These are phyloP conservation scores for Polytolypa hystricis DNA, from an alignment of 2,329 filamentous ascomycete genomes.

Conservation along the genomic window DNA sequence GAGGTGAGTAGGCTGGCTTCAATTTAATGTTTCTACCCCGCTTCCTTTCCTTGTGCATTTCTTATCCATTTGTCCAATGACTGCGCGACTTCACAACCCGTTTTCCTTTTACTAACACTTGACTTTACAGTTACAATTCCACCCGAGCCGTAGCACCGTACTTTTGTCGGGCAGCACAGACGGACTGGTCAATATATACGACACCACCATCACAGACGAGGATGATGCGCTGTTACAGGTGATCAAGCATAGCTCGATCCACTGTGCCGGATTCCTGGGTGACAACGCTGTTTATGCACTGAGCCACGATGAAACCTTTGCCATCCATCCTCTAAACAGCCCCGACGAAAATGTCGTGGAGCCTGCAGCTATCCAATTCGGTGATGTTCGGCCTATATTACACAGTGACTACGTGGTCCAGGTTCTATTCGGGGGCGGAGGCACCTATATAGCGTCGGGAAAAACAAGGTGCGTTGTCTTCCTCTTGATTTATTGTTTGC, in stretches of 20 bases:
- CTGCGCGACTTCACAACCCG: no score
- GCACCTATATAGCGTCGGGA: conserved; percentile 37
- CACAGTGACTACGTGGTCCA: conserved; percentile 50
- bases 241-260: conserved; percentile 52
- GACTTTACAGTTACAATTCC: conserved; percentile 35
- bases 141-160: conserved; percentile 40
- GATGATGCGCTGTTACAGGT: conserved; percentile 53
- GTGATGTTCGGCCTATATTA: conserved; percentile 45
- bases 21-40: not conserved
- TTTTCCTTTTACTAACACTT: not conserved
- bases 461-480: conserved; percentile 35
- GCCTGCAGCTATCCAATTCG: conserved; percentile 39
- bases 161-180: conserved; percentile 53
- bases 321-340: conserved; percentile 44
- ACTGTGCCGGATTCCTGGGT: conserved; percentile 50
- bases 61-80: not conserved
- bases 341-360: conserved; percentile 37
- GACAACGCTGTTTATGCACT: conserved; percentile 44
- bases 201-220: conserved; percentile 46
- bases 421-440: conserved; percentile 34
- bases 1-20: conserved; percentile 28
- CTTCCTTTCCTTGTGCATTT: not conserved
- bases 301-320: conserved; percentile 52
- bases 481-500: not conserved
- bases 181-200: conserved; percentile 51